Evolutionary conservation across 2,329 filamentous ascomycete genomes (phyloP), one percentile per base, ranked within the genome.

Genomic region (Clonostachys rosea): DNA sequence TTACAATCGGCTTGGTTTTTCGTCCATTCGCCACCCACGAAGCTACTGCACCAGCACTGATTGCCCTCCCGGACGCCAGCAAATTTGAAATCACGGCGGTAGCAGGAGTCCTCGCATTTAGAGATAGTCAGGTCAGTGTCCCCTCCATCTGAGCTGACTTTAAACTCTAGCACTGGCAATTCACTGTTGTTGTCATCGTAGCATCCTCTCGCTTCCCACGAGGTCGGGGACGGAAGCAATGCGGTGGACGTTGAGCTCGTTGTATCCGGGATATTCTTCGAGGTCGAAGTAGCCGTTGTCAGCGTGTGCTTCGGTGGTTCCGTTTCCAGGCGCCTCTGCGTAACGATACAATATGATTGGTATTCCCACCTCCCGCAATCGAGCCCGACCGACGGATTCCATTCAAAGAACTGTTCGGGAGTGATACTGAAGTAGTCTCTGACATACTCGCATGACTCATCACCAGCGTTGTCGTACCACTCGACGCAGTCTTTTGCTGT

Each of bases 31-130:
- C 52, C 51, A 40, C 34, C 42, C 17, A 54, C 35, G 20, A 50
- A 53, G 41, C 43, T 49, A 18, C 49, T 49, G 45, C 52, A 54
- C 49, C 51, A 53, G 45, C 53, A 51, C 40, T 55, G 44, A 39
- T 54, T 55, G 37, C 49, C 50, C n/a, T 43, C 33, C 47, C 51
- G 50, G 17, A 55, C 45, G 37, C 52, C 49, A 12, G 51, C 47
- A 43, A 35, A 51, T 37, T 50, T 43, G 40, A 47, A 40, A 16
- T 45, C 52, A 0, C 50, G 46, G 44, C 49, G 44, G 42, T 47
- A 65, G 51, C 69, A 66, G 35, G 64, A 61, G 35, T 56, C 55
- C 47, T 71, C 57, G 44, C 66, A 67, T 14, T 52, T 54, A 18
- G 59, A 52, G 11, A 58, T 56, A 13, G 63, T 65, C 36, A 68